Evolutionary conservation across 164 flowering plant species (phyloP), one percentile per base, ranked within the genome.

Genomic region (Tetracentron sinense): DNA sequence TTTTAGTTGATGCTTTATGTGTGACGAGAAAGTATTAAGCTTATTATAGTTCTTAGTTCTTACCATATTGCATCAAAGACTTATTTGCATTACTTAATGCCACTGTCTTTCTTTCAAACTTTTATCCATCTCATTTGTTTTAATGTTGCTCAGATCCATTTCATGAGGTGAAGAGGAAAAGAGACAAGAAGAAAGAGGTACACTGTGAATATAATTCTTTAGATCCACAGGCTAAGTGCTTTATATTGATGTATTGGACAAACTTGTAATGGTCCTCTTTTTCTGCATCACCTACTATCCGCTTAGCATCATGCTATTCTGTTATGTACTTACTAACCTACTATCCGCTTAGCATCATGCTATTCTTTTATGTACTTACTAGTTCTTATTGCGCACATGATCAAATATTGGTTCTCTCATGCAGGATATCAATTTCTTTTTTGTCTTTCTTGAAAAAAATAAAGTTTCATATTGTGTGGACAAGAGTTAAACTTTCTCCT

Each of bases 101-200:
- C 8, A 51, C 54, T 51, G n/a, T 12, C 14, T 21, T 67, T 29
- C 44, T 23, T 26, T 15, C 47, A 23, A 22, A 20, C 38, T 44
- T 65, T 12, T 22, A 51, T 52, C 7, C 22, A 65, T 52, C 28
- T 66, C 46, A 42, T 69, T 28, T 52, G 51, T 42, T 47, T n/a
- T 54, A 61, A 4, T 56, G 46, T 29, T 60, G 16, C 28, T 56
- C 88, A 94, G 99, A 91, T 79, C 84, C 96, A 63, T 94, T 91
- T 75, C 97, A 82, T 71, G 96, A 85, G 73, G 99, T 94, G 73
- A 94, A 73, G 83, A 85, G 97, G 76, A 88, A 72, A 78, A 77
- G 82, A 61, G 92, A 84, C 72, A 85, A 78, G 80, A 89, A 79
- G 71, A 91, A 85, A 68, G 99, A 91, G 97, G 98, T 94, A 86